Base-by-base conservation (phyloP, 306 rosid genomes). In the Vigna angularis region DNA sequence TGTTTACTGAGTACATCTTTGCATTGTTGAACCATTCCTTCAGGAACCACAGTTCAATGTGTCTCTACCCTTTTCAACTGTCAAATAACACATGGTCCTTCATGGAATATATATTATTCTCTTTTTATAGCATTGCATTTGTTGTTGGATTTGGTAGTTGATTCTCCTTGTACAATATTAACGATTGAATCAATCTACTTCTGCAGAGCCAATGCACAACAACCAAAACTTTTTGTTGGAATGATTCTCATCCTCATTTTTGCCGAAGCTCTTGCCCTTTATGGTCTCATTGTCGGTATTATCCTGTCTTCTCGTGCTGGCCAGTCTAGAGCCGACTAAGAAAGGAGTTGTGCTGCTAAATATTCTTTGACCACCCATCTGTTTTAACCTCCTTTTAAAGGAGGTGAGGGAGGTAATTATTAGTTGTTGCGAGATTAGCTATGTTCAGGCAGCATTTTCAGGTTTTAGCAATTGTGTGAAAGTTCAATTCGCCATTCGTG, bases 191-290 rank as follows among this genome's bases (percentile, higher is more conserved):
- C 70, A 38, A 17, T 65, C 51, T 65, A 32, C 51, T 40, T 18
- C 70, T 65, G 51, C 70, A 65, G 70, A 18, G 70, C 70, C 51
- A 65, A 65, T 40, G 70, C 70, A 17, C 70, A 65, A 32, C 70
- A 65, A 16, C 70, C 70, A 65, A 65, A 65, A 40, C 70, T 65
- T 65, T 65, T 65, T 65, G 70, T 65, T 65, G 70, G 70, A 40
- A 65, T 65, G 70, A 65, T 65, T 65, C 70, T 65, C 51, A 65
- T 65, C 28, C 70, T 65, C 51, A 65, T 65, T 17, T 65, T 65
- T 65, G 70, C 70, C 5, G 70, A 65, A 65, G 70, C 70, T 65
- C 70, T 65, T 40, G 70, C 70, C 16, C 70, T 65, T 10, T 65
- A 65, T 18, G 70, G 70, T 65, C 70, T 65, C 30, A 65, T 65